Percentiles rank a stretch among this genome's conserved stretches.
Evolutionary conservation across 441 rosid genomes (phyloP).

Genomic region (Euphorbia celastroides): DNA sequence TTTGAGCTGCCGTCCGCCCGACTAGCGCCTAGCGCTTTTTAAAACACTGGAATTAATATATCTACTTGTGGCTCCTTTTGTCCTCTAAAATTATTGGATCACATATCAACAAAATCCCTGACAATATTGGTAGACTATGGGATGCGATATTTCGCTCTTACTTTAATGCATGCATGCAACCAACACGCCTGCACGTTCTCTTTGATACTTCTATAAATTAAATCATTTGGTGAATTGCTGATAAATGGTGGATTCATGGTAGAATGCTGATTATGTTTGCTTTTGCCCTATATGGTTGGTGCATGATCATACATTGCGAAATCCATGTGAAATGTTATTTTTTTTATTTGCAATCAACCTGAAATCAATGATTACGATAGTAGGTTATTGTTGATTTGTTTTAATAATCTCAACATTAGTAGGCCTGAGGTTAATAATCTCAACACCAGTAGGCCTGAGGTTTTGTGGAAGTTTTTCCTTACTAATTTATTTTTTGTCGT

Average conservation of each 20-base stretch:
- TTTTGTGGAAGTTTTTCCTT: not conserved
- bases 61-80: not conserved
- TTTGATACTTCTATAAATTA: not conserved
- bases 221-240: slow-evolving; percentile 10
- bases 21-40: too few species aligned
- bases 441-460: not conserved
- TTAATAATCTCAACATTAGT: not conserved
- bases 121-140: not conserved
- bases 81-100: not conserved
- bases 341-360: too few species aligned
- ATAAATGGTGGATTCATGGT: not conserved
- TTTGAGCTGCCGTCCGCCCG: too few species aligned
- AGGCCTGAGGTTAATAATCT: not conserved
- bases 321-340: not conserved
- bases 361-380: not conserved
- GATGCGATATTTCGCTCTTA: not conserved
- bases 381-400: not conserved
- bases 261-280: not conserved
- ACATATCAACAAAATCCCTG: not conserved
- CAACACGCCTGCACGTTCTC: not conserved
- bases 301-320: slow-evolving; percentile 1
- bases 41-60: too few species aligned
- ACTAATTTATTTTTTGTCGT: not conserved
- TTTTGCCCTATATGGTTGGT: not conserved
- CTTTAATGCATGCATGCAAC: not conserved